Conservation (phyloP, 495 filamentous ascomycete species). For the Schizothecium vesticola region DNA sequence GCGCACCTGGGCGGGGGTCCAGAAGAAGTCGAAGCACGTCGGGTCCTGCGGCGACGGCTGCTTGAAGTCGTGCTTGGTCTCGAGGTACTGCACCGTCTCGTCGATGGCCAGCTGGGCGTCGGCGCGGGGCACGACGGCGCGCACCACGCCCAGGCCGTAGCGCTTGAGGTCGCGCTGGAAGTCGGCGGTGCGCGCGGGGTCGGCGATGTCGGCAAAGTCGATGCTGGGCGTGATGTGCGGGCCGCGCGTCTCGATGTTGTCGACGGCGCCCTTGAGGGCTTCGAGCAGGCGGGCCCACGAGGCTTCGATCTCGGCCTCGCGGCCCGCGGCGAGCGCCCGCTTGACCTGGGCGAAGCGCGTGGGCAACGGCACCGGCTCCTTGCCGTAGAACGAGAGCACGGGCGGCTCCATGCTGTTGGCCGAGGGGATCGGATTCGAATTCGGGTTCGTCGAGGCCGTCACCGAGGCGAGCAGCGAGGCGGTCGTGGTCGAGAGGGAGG, state of each 20-base stretch:
- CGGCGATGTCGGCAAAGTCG: constrained; percentile 54
- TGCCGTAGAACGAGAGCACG: constrained; percentile 69
- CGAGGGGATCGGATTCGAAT: constrained; percentile 1
- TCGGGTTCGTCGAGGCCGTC: background rate
- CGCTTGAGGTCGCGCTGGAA: constrained; percentile 53
- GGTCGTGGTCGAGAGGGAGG: constrained; percentile 1
- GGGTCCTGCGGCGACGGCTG: constrained; percentile 53
- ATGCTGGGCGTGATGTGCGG: constrained; percentile 58
- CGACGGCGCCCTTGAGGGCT: constrained; percentile 53
- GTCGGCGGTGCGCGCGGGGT: constrained; percentile 43
- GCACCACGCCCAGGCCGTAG: constrained; percentile 62
- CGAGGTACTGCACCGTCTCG: constrained; percentile 57
- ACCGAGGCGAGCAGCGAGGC: background rate
- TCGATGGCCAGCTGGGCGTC: constrained; percentile 55
- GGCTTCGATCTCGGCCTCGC: constrained; percentile 57
- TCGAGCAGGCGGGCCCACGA: constrained; percentile 69
- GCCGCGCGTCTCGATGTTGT: constrained; percentile 45
- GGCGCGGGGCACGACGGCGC: constrained; percentile 54
- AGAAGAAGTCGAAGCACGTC: constrained; percentile 89
- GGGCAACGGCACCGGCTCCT: constrained; percentile 66
- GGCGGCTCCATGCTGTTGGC: constrained; percentile 59
- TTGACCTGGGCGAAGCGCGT: constrained; percentile 76
- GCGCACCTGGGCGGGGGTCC: constrained; percentile 75
- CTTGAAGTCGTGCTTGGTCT: constrained; percentile 50
- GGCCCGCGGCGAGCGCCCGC: constrained; percentile 55